Conservation (phyloP, 2,329 filamentous ascomycete genomes). For the Pochonia chlamydosporia region DNA sequence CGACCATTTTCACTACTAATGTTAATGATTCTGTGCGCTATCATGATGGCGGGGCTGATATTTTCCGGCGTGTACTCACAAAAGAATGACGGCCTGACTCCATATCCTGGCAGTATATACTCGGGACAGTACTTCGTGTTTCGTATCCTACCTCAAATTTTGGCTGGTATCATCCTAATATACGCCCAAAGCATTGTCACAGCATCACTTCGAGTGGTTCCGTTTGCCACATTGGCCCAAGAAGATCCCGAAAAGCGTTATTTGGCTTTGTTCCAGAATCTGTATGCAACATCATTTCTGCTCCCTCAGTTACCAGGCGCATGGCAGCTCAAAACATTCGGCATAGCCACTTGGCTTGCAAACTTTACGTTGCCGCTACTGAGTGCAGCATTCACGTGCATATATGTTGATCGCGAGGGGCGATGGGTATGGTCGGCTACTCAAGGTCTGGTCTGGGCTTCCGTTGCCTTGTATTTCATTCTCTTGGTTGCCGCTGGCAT, state of each 20-base stretch:
- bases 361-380: slow-evolving; percentile 78
- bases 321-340: slow-evolving; percentile 59
- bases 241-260: slow-evolving; percentile 53
- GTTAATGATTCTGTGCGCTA: slow-evolving; percentile 54
- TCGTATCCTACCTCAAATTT: slow-evolving; percentile 73
- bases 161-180: slow-evolving; percentile 65
- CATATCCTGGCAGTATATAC: slow-evolving; percentile 61
- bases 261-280: slow-evolving; percentile 59
- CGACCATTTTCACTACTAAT: slow-evolving; percentile 58
- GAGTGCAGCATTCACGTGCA: slow-evolving; percentile 66
- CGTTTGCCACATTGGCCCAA: slow-evolving; percentile 72
- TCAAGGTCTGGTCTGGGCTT: slow-evolving; percentile 70
- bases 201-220: slow-evolving; percentile 69
- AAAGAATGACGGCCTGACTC: slow-evolving; percentile 56
- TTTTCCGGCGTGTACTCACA: slow-evolving; percentile 67
- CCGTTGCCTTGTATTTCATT: slow-evolving; percentile 68
- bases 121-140: slow-evolving; percentile 78
- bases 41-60: slow-evolving; percentile 68
- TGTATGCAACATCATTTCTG: slow-evolving; percentile 66
- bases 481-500: slow-evolving; percentile 48
- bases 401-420: slow-evolving; percentile 43
- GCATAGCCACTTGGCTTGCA: slow-evolving; percentile 68
- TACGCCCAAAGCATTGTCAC: slow-evolving; percentile 72
- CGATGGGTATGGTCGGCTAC: slow-evolving; percentile 76
- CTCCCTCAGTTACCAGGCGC: slow-evolving; percentile 56